Base-by-base conservation (phyloP, 306 rosid species). In the Sicyos baderoa region DNA sequence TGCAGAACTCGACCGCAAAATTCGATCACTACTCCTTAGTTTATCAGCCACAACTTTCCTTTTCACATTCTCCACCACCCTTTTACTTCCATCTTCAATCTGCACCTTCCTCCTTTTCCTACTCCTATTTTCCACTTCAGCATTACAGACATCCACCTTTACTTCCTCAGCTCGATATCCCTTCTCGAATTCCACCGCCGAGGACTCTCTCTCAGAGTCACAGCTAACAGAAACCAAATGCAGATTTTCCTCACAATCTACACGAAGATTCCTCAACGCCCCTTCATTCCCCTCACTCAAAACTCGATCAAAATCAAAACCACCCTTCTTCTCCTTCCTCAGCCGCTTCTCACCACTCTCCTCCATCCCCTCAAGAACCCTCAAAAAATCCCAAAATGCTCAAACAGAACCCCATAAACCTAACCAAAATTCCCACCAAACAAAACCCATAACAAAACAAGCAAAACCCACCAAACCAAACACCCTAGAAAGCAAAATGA, bases 291-390 rank as follows among this genome's bases (percentile, higher is more conserved):
- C 74, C 22, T 53, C 74, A 22, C 2, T 71, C 66, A 49, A 82
- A 44, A 57, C 79, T n/a, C 44, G 70, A 5, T 71, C 71, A 48
- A 23, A 59, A 54, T 65, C 62, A 78, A 32, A 74, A 71, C 63
- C 44, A 15, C 71, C 68, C 17, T 3, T 37, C 76, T 32, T 78
- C 56, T 25, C 70, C 75, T 66, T 78, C 71, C 75, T 79, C 66
- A 55, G 52, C 7, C 74, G 60, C 75, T 80, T 71, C 55, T 75
- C 82, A 76, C 91, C 88, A 82, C 93, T 83, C 84, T 87, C 94
- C 23, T 88, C 83, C 96, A 92, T 92, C 35, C 77, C 55, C 48
- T 7, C 32, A 62, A 54, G 1, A 63, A 63, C 17, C 17, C 82
- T 80, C 77, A 68, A 76, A 59, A 29, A 29, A 29, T 54, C 48